Conservation (phyloP, 768 basidiomycete species). For the Russula compacta region DNA sequence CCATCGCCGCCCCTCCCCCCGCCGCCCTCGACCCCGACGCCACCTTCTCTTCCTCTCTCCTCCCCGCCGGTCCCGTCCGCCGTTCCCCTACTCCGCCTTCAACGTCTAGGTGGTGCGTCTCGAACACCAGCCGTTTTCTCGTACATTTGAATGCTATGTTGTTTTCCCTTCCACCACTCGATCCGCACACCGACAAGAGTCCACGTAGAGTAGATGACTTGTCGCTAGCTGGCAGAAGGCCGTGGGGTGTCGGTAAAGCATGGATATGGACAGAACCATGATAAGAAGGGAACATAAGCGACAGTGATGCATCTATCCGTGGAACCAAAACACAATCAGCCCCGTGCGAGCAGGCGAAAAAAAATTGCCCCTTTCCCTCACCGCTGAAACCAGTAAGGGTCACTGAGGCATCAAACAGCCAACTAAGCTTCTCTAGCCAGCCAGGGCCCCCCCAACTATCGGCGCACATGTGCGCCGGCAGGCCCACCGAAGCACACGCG, state of each 20-base stretch:
- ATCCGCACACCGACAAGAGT: conserved; percentile 45
- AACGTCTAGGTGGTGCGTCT: conserved; percentile 82
- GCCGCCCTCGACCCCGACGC: conserved; percentile 1
- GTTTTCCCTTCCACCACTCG: conserved; percentile 74
- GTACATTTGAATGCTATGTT: conserved; percentile 93
- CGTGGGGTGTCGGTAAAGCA: conserved; percentile 63
- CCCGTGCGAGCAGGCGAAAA: neutral
- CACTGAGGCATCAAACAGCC: conserved; percentile 69
- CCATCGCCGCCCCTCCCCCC: conserved; percentile 22
- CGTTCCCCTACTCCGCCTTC: conserved; percentile 80
- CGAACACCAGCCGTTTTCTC: conserved; percentile 77
- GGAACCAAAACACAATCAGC: neutral
- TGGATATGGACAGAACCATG: conserved; percentile 80
- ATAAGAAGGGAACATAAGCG: conserved; percentile 67
- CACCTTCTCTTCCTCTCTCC: conserved; percentile 12
- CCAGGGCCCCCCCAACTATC: conserved; percentile 53
- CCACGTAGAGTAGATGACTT: conserved; percentile 79
- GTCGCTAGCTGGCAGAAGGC: conserved; percentile 70
- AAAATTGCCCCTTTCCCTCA: conserved; percentile 29
- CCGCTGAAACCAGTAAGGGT: conserved; percentile 74
- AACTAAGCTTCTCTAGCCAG: conserved; percentile 72
- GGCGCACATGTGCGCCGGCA: conserved; percentile 54
- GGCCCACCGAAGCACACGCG: conserved; percentile 57
- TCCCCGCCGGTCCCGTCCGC: conserved; percentile 45
- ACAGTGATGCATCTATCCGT: conserved; percentile 56